Evolutionary conservation across 768 basidiomycete species (phyloP), one percentile per base, ranked within the genome.

Genomic region (Russula dissimulans): DNA sequence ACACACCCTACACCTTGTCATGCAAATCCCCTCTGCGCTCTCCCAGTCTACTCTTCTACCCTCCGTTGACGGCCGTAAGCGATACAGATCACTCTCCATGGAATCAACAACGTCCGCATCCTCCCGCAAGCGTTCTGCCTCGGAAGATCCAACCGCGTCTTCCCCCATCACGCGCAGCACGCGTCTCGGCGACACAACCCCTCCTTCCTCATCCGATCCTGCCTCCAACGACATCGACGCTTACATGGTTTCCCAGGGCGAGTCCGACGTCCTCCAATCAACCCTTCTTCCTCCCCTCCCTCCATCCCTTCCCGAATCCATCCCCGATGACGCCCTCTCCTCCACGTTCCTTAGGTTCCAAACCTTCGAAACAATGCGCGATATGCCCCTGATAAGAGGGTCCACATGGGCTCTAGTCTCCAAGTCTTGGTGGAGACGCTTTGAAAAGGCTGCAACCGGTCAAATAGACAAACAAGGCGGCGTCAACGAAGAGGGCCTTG

Each of bases 381-480:
- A 66, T 43, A 70, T 67, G 47, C 73, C 76, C 44, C 82, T 92
- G 79, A 73, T 77, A 34, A 73, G 78, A 8, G 87, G 87, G 47
- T 83, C 91, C 53, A 83, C 78, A 9, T 94, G 91, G 91, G 92
- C 82, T 73, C 73, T 95, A 51, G 77, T 95, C 32, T 78, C 85
- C 22, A 72, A 79, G 51, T 66, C 67, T 22, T 95, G 92, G 92
- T 89, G 80, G 75, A 79, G 79, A 59, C 81, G 83, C 38, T 95
- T 89, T 86, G 73, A 78, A 62, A 82, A 81, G 66, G 90, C 89
- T 11, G 86, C 86, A 68, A 78, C 81, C 0, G 88, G 87, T 32
- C 73, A 82, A 63, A 68, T 76, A 31, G 86, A 87, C 76, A 91
- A 89, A 72, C 78, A 85, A 67, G 87, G 83, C 17, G 69, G 73